phyloP scores from a whole-genome alignment of 2,329 filamentous ascomycete species.

The Fusarium tanahbumbuense region DNA sequence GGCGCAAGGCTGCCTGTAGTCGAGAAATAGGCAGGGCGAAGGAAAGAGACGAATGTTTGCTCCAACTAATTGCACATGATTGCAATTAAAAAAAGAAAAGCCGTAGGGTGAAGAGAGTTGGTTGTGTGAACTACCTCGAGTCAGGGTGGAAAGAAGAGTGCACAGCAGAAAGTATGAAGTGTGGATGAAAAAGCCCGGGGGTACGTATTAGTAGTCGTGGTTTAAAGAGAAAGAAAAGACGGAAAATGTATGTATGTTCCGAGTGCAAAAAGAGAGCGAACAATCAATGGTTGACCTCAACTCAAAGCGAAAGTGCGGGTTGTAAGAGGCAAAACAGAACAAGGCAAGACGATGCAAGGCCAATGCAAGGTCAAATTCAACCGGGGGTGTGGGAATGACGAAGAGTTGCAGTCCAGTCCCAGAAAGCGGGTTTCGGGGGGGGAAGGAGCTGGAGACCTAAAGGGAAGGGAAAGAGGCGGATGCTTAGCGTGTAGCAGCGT shows the following conservation, averaged over 20 bases:
- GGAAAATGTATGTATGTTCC: conserved; percentile 5
- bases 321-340: conserved; percentile 32
- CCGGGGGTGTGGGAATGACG: conserved; percentile 28
- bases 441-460: not conserved
- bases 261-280: conserved; percentile 10
- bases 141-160: conserved; percentile 10
- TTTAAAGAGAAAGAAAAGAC: not conserved
- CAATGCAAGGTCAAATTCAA: conserved; percentile 19
- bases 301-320: conserved; percentile 20
- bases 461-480: not conserved
- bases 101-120: conserved; percentile 11
- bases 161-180: not conserved
- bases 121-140: not conserved
- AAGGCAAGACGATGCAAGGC: conserved; percentile 24
- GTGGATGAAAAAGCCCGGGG: not conserved
- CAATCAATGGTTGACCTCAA: not conserved
- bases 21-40: conserved; percentile 12
- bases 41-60: conserved; percentile 19
- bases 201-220: not conserved
- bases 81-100: conserved; percentile 26
- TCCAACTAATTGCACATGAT: conserved; percentile 36
- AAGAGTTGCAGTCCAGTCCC: conserved; percentile 39
- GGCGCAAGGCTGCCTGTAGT: conserved; percentile 11
- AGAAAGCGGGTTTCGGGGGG: conserved; percentile 41
- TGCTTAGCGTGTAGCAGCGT: conserved; percentile 35